Evolutionary conservation across 495 filamentous ascomycete genomes (phyloP), one percentile per base, ranked within the genome.

Genomic region (Lepidopterella palustris): DNA sequence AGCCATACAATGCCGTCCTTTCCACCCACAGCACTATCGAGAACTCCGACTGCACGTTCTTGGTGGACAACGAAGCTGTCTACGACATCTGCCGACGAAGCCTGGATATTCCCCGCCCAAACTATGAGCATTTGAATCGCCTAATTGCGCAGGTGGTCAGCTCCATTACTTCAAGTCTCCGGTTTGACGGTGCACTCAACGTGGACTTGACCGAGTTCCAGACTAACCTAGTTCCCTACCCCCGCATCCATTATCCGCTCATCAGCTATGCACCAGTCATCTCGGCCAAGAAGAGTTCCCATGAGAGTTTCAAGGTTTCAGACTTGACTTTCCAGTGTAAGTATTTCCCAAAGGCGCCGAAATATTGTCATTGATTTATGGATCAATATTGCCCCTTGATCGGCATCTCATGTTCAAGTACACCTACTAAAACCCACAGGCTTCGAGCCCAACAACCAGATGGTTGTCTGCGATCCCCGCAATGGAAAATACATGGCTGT

Each of bases 401-500:
- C 35, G 10, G 3, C 9, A 45, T 29, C 27, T n/a, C n/a, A n/a
- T n/a, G 27, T 21, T 21, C 13, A 32, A 53, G 39, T 31, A 23
- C 13, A 63, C 20, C 3, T 47, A 11, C 29, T 45, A 13, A 53
- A 15, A 24, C 9, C 3, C 18, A 26, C 54, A 72, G 70, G 88
- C 75, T 92, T 92, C 71, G 90, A 95, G 77, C 90, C 90, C 53
- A 88, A 91, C 80, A 95, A 95, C 80, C 90, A 95, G 79, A 95
- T 95, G 90, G 90, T 95, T 24, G 89, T 92, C 69, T 95, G 90
- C 71, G 88, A 95, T 68, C 90, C 90, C 56, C 86, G 87, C 66
- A 89, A 92, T 56, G 90, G 90, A 71, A 95, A 95, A 77, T 95
- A 93, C 80, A 95, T 95, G 90, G 90, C 90, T 51, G 88, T 92